phyloP scores from a whole-genome alignment of 2,329 filamentous ascomycete species.

The Dactylella cylindrospora region DNA sequence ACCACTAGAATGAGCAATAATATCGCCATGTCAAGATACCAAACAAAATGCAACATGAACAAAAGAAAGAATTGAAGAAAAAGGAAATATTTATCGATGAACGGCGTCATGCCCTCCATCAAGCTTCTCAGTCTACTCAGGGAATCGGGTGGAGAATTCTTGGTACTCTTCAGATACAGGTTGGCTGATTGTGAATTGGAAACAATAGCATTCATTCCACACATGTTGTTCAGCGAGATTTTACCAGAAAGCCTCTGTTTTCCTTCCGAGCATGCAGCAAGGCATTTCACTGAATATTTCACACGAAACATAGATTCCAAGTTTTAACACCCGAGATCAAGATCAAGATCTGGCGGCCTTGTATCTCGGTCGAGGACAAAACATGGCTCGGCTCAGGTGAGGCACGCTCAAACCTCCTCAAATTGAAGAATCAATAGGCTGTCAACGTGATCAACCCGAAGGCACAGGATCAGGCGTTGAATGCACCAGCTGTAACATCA shows the following conservation, averaged over 20 bases:
- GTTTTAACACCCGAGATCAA: no score
- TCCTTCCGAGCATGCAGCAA: conserved; percentile 20
- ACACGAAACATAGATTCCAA: no score
- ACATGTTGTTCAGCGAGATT: conserved; percentile 5
- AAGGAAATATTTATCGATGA: conserved; percentile 10
- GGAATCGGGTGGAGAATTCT: conserved; percentile 2
- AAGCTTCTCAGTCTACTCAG: conserved; percentile 14
- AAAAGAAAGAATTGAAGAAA: conserved; percentile 21
- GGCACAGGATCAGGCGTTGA: conserved; percentile 16
- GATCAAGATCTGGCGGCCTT: conserved; percentile 16
- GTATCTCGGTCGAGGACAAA: conserved; percentile 9
- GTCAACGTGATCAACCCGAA: conserved; percentile 22
- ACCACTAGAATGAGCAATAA: conserved; percentile 30
- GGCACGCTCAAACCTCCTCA: conserved; percentile 22
- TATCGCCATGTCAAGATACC: conserved; percentile 19
- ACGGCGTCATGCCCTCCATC: conserved; percentile 2
- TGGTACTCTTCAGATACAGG: no score
- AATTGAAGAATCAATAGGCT: no score
- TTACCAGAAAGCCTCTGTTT: no score
- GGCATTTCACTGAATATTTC: no score
- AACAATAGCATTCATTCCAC: conserved; percentile 20
- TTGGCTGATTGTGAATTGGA: conserved; percentile 17
- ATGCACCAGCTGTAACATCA: conserved; percentile 14
- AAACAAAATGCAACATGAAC: conserved; percentile 42
- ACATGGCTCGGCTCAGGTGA: conserved; percentile 12